Evolutionary conservation across 1,284 basidiomycete genomes (phyloP), one percentile per base, ranked within the genome.

Genomic region (Puccinia polysora): DNA sequence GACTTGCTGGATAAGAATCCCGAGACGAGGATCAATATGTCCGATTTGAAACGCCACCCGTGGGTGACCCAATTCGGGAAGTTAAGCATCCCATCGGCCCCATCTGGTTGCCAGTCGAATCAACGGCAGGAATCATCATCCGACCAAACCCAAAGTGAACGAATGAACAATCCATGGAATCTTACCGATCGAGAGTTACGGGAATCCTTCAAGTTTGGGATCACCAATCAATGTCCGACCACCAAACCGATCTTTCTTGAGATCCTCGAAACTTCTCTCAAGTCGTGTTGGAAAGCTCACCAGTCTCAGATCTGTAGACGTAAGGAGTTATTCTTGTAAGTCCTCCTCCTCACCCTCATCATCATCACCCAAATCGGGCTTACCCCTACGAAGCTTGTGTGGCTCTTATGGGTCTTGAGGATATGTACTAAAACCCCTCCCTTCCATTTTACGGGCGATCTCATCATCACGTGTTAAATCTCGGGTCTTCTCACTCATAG

Each of bases 1-100:
- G 71, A 76, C 15, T 79, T 83, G 77, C 75, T 84, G 23, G 72
- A 77, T 10, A 83, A 83, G 72, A 76, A 82, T 67, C 80, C 81
- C 0, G 25, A 75, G 1, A 63, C 74, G 7, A 77, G 83, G 10
- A 79, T 80, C 34, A 76, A 75, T 1, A 80, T 83, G 75, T 52
- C 69, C 0, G 75, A 79, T 8, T 75, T 84, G 1, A 76, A 81
- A 65, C 80, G 80, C 32, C 82, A 83, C 74, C 69, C 78, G 0
- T 84, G 82, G 82, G 76, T 82, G 20, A 82, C 81, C 1, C 69
- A 76, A 8, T 63, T 77, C 34, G 81, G 80, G 1, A 30, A 75
- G 20, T 74, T 79, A 5, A 12, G 50, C 20, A n/a, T 18, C 14
- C 34, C 15, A 3, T 40, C 36, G 14, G 4, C 3, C 5, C n/a